These are phyloP conservation scores for Nemania diffusa DNA, from an alignment of 2,329 filamentous ascomycete species.

Conservation along the genomic window DNA sequence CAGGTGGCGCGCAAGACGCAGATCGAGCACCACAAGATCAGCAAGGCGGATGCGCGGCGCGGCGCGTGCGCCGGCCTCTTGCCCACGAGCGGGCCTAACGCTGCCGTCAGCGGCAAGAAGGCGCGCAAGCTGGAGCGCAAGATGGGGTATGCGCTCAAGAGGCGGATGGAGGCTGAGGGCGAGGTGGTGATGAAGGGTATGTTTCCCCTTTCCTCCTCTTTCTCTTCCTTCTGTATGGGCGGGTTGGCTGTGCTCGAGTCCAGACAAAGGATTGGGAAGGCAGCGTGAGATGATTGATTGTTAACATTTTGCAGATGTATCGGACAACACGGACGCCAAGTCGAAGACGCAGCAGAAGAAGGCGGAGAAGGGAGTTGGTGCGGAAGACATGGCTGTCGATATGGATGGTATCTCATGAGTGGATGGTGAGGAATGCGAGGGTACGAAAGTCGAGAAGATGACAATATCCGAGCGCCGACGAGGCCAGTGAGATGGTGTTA, in stretches of 20 bases:
- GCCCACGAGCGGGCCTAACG: conserved; percentile 65
- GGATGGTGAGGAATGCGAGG: background rate
- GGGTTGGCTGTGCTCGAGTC: background rate
- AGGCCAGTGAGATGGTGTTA: background rate
- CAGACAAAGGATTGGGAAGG: background rate
- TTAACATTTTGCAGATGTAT: conserved; percentile 28
- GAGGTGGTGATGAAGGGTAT: conserved; percentile 51
- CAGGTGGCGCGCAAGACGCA: conserved; percentile 54
- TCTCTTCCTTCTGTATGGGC: background rate
- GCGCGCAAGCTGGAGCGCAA: conserved; percentile 65
- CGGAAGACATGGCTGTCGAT: conserved; percentile 41
- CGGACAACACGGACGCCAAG: conserved; percentile 26
- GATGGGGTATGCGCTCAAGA: conserved; percentile 61
- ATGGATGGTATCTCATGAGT: conserved; percentile 42
- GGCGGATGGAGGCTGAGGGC: conserved; percentile 47
- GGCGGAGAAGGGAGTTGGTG: background rate
- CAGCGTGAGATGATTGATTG: background rate
- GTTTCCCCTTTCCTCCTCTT: background rate
- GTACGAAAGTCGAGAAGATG: background rate
- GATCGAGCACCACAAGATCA: conserved; percentile 35
- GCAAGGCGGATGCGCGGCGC: conserved; percentile 51
- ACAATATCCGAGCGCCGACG: background rate
- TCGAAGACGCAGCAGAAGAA: conserved; percentile 16
- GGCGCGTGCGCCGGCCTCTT: conserved; percentile 64
- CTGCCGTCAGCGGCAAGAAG: conserved; percentile 65